Evolutionary conservation across 306 rosid genomes (phyloP).

Genomic region (Begonia masoniana): DNA sequence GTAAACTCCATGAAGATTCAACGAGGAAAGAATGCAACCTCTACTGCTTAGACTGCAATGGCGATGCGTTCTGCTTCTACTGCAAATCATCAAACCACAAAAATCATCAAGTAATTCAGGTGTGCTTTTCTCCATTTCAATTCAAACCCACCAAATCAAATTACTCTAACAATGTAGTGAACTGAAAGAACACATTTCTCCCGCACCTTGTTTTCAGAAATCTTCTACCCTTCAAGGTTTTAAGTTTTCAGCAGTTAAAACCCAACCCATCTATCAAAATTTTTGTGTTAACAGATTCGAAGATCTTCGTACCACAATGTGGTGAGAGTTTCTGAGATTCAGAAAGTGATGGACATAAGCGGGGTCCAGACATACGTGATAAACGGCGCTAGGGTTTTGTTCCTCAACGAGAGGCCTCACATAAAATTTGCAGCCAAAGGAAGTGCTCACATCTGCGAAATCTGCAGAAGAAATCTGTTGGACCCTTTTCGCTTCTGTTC

Average conservation of each 20-base stretch:
- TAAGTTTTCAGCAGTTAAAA: too few species aligned
- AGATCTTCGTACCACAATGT: slow-evolving; percentile 94
- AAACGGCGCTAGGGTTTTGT: slow-evolving; percentile 81
- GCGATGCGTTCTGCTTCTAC: slow-evolving; percentile 7
- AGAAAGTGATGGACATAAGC: slow-evolving; percentile 58
- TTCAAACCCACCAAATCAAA: neutral
- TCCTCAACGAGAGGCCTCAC: slow-evolving; percentile 91
- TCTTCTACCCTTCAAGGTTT: too few species aligned
- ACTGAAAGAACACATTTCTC: too few species aligned
- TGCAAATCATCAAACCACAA: slow-evolving; percentile 4
- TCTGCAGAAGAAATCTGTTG: slow-evolving; percentile 73
- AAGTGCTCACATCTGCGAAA: slow-evolving; percentile 74
- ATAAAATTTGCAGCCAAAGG: slow-evolving; percentile 61
- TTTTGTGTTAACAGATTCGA: slow-evolving; percentile 35
- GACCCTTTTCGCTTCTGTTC: slow-evolving; percentile 89
- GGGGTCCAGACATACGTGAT: slow-evolving; percentile 94
- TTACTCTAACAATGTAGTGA: neutral
- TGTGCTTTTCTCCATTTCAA: neutral
- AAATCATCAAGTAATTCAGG: slow-evolving; percentile 12
- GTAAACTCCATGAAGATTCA: slow-evolving; percentile 5
- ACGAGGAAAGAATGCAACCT: slow-evolving; percentile 14
- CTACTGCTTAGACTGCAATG: slow-evolving; percentile 8
- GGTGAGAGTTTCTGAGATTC: slow-evolving; percentile 66
- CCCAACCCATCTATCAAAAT: too few species aligned
- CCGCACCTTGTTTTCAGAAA: too few species aligned